These are phyloP conservation scores for Trichoderma reesei DNA, from an alignment of 495 filamentous ascomycete genomes.

Conservation along the genomic window DNA sequence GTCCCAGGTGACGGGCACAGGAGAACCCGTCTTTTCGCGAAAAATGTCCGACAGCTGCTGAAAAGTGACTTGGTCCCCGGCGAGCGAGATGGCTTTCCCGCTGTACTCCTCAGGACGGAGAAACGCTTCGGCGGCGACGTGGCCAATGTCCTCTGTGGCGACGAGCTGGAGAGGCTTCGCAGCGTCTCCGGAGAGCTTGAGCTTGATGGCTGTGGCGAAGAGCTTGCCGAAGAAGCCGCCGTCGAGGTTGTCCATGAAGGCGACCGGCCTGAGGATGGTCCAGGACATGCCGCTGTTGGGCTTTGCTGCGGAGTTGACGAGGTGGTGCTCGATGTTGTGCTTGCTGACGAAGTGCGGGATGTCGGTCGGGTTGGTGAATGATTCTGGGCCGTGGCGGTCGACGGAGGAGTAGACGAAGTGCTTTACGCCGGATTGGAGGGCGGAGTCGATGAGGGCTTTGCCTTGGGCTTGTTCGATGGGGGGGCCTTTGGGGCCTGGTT, in stretches of 20 bases:
- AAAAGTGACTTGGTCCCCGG: constrained; percentile 50
- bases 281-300: constrained; percentile 37
- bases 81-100: constrained; percentile 40
- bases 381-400: constrained; percentile 48
- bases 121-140: constrained; percentile 48
- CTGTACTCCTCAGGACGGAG: constrained; percentile 30
- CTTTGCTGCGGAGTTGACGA: constrained; percentile 27
- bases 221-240: constrained; percentile 43
- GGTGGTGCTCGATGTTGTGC: constrained; percentile 49
- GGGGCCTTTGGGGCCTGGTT: constrained; percentile 24
- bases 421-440: constrained; percentile 43
- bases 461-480: constrained; percentile 46
- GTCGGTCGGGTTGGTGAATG: constrained; percentile 40
- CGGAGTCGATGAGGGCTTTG: constrained; percentile 44
- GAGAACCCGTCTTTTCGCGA: constrained; percentile 35
- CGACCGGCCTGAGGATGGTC: constrained; percentile 43
- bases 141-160: constrained; percentile 46
- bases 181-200: constrained; percentile 18
- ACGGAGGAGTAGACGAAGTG: constrained; percentile 54
- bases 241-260: constrained; percentile 50
- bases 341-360: constrained; percentile 55
- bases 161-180: constrained; percentile 43
- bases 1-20: constrained; percentile 34
- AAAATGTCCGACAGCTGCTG: constrained; percentile 39
- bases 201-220: constrained; percentile 21